These are phyloP conservation scores for Halteria grandinella DNA, from an alignment of 73 alveolate species.

Conservation along the genomic window DNA sequence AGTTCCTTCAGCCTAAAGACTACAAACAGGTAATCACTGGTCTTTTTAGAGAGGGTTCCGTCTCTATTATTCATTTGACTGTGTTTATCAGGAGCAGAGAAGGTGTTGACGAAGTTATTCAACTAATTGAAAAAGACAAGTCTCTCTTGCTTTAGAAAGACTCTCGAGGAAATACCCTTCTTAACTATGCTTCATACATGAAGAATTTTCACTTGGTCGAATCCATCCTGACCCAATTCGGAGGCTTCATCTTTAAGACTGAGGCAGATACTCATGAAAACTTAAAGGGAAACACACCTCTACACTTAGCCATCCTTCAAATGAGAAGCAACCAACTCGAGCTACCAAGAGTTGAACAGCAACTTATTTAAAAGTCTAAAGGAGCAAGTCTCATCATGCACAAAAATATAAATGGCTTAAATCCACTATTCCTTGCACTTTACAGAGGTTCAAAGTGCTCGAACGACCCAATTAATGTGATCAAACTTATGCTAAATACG, in stretches of 20 bases:
- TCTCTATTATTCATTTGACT: not conserved
- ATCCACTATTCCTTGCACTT: not conserved
- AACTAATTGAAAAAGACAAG: not conserved
- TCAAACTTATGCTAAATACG: not conserved
- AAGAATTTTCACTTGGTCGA: too few species aligned
- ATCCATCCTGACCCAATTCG: too few species aligned
- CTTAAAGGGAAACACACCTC: conserved; percentile 39
- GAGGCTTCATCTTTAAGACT: too few species aligned
- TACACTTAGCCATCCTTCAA: conserved; percentile 16
- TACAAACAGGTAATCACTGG: not conserved
- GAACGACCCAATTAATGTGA: conserved; percentile 8
- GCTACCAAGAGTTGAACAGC: conserved; percentile 11
- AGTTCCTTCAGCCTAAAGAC: too few species aligned
- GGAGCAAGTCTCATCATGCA: not conserved
- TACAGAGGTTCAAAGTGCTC: not conserved
- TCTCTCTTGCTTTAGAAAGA: conserved; percentile 9
- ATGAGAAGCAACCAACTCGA: not conserved
- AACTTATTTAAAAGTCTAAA: not conserved
- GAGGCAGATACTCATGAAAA: too few species aligned
- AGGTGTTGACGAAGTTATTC: not conserved
- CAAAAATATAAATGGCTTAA: not conserved
- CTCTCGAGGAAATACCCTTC: conserved; percentile 16
- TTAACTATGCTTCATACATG: conserved; percentile 51
- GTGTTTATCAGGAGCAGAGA: not conserved
- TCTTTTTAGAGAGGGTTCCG: not conserved